A percentile compares a stretch with the other conserved stretches of the same genome.
Conservation (phyloP, 805 yeast species). For the Yarrowia osloensis region DNA sequence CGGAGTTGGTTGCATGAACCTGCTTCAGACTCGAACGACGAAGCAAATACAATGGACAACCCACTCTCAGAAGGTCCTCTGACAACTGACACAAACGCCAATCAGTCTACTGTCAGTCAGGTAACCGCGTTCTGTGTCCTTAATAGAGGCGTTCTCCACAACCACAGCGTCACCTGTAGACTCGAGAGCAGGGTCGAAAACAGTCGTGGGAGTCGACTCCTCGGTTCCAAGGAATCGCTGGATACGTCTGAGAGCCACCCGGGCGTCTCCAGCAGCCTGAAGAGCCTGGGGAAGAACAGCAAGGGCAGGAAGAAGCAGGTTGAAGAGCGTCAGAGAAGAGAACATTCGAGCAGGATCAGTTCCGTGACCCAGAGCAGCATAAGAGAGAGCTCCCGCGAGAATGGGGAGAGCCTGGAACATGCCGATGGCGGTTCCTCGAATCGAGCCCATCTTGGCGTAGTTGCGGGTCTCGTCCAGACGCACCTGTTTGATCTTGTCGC, state of each 20-base stretch:
- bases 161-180: slow-evolving; percentile 50
- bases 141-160: slow-evolving; percentile 51
- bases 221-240: slow-evolving; percentile 50
- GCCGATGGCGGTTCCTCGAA: slow-evolving; percentile 47
- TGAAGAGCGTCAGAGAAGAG: slow-evolving; percentile 64
- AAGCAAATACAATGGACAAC: too few species aligned
- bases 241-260: slow-evolving; percentile 55
- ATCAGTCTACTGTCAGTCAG: too few species aligned
- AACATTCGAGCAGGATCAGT: slow-evolving; percentile 45
- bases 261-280: slow-evolving; percentile 61
- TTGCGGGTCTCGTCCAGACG: slow-evolving; percentile 8
- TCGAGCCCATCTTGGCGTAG: slow-evolving; percentile 44
- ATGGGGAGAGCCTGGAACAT: slow-evolving; percentile 59
- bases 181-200: slow-evolving; percentile 36
- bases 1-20: too few species aligned
- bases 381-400: slow-evolving; percentile 69
- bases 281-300: slow-evolving; percentile 62
- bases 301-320: slow-evolving; percentile 56
- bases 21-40: too few species aligned
- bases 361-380: slow-evolving; percentile 27
- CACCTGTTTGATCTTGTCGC: slow-evolving; percentile 7
- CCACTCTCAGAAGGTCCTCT: too few species aligned
- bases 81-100: too few species aligned
- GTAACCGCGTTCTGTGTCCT: too few species aligned
- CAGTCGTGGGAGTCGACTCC: slow-evolving; percentile 34